These are phyloP conservation scores for Aegilops sharonensis DNA, from an alignment of 176 grass and related monocot genomes.

Conservation along the genomic window DNA sequence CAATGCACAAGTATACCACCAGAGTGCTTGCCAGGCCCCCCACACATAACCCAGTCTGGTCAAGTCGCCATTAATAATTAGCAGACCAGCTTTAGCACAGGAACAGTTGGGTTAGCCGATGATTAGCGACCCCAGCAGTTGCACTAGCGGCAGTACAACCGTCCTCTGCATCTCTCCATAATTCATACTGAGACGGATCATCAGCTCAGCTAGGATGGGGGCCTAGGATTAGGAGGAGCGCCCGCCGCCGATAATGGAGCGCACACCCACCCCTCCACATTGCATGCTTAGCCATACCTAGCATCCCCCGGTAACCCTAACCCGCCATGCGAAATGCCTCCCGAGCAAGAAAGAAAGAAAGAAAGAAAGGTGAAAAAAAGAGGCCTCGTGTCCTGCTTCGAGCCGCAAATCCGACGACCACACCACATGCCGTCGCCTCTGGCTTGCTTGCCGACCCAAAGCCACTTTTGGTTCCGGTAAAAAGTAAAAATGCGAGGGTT, in stretches of 20 bases:
- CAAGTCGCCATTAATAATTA: not conserved
- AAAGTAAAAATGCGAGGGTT: too few species aligned
- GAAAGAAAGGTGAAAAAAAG: not conserved
- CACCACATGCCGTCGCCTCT: too few species aligned
- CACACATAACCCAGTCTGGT: not conserved
- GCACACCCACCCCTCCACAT: not conserved
- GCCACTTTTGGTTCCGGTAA: too few species aligned
- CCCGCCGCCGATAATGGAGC: not conserved
- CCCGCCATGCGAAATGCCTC: not conserved
- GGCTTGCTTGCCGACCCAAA: too few species aligned
- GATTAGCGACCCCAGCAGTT: too few species aligned
- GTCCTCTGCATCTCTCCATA: too few species aligned
- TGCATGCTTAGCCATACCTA: not conserved
- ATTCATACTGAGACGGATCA: not conserved
- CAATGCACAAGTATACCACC: not conserved
- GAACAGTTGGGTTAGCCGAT: too few species aligned
- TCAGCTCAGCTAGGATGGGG: too few species aligned
- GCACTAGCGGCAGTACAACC: too few species aligned
- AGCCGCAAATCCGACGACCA: not conserved
- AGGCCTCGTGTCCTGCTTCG: not conserved
- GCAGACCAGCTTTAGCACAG: too few species aligned
- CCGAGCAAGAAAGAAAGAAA: not conserved
- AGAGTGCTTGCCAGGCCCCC: too few species aligned
- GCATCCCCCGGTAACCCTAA: not conserved
- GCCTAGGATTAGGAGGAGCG: not conserved